A percentile compares a stretch with the other conserved stretches of the same genome.
Evolutionary conservation across 78 protist species (phyloP).

Genomic region (Chrysochromulina tobinii): DNA sequence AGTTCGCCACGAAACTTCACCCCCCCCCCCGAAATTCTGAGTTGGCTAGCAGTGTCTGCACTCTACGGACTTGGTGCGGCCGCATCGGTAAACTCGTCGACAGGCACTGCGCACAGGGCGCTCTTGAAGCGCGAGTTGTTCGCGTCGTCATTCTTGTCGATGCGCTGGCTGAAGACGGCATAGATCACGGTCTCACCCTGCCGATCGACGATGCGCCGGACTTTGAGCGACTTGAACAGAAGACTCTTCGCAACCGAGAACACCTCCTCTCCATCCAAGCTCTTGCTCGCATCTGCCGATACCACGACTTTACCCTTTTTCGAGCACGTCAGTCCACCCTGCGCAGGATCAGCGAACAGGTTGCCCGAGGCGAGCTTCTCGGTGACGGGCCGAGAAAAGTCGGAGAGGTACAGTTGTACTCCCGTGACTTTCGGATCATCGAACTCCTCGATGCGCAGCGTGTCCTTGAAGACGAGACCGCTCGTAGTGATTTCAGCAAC

Average conservation of each 20-base stretch:
- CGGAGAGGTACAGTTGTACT: background rate
- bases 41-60: too few species aligned
- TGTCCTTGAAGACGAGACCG: background rate
- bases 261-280: background rate
- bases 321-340: background rate
- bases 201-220: background rate
- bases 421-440: background rate
- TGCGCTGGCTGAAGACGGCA: background rate
- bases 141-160: background rate
- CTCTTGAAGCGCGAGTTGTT: background rate
- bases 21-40: too few species aligned
- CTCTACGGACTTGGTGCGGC: too few species aligned
- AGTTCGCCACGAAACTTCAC: too few species aligned
- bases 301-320: background rate
- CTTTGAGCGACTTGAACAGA: constrained; percentile 13
- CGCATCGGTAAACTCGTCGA: background rate
- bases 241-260: background rate
- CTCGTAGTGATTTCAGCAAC: background rate
- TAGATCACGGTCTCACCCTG: background rate
- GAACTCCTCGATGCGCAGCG: background rate
- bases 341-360: background rate
- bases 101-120: background rate
- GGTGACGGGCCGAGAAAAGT: background rate
- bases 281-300: background rate
- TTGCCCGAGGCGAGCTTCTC: background rate